Conservation (phyloP, 768 basidiomycete species). For the Boletus rufocinnamomeus region DNA sequence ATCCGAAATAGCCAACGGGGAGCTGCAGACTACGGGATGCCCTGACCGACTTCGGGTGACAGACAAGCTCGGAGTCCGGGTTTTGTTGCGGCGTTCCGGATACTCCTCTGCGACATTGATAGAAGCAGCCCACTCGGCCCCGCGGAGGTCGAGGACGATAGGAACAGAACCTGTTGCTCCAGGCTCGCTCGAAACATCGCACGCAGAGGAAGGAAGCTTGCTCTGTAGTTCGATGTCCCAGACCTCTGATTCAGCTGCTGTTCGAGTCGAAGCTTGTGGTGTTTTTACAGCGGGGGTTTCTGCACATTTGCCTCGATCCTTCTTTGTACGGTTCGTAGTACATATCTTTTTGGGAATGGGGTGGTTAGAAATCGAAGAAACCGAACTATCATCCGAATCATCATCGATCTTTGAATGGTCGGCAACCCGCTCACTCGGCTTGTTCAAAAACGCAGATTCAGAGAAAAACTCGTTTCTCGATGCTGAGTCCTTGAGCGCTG, state of each 20-base stretch:
- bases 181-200: constrained; percentile 20
- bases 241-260: constrained; percentile 40
- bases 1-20: constrained; percentile 31
- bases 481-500: constrained; percentile 11
- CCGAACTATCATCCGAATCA: constrained; percentile 8
- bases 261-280: constrained; percentile 3
- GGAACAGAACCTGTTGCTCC: constrained; percentile 24
- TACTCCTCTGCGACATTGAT: constrained; percentile 5
- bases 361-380: constrained; percentile 24
- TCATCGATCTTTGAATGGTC: constrained; percentile 10
- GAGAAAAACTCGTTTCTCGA: constrained; percentile 41
- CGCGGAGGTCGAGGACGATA: constrained; percentile 40
- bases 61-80: not conserved
- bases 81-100: not conserved
- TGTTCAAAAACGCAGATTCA: constrained; percentile 48
- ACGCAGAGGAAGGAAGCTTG: constrained; percentile 25
- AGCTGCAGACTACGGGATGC: not conserved
- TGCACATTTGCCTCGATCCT: not conserved
- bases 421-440: constrained; percentile 13
- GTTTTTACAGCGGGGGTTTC: not conserved
- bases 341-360: constrained; percentile 9
- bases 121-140: constrained; percentile 30
- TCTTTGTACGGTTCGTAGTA: constrained; percentile 4
- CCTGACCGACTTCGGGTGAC: not conserved
- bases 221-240: constrained; percentile 59